Conservation (phyloP, 176 grass and related monocot genomes). For the Oryza punctata region DNA sequence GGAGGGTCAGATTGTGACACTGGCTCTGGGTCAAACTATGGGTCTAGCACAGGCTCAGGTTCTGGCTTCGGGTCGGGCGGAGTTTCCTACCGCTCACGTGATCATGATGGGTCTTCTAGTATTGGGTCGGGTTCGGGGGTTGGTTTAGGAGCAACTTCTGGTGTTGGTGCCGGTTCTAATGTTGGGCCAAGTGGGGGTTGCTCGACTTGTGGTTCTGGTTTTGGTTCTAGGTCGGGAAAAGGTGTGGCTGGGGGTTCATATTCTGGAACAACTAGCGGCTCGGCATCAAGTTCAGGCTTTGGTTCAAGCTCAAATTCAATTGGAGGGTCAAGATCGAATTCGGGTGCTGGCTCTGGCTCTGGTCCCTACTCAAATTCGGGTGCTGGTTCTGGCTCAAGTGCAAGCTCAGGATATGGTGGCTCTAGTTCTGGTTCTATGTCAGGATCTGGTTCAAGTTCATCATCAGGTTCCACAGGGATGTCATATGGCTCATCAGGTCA, state of each 20-base stretch:
- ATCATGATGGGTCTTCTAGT: background rate
- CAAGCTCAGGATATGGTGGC: too few species aligned
- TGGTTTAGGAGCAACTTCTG: background rate
- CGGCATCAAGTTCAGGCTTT: too few species aligned
- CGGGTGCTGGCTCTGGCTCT: too few species aligned
- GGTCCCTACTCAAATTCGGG: too few species aligned
- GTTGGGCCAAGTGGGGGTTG: slow-evolving; percentile 22
- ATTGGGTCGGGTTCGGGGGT: background rate
- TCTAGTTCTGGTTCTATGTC: background rate
- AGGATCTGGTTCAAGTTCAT: background rate
- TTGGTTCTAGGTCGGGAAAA: background rate
- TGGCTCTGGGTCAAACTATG: slow-evolving; percentile 2
- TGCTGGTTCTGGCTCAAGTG: too few species aligned
- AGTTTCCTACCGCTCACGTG: slow-evolving; percentile 15
- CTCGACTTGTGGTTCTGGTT: slow-evolving; percentile 6
- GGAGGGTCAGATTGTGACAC: slow-evolving; percentile 28
- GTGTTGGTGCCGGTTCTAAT: background rate
- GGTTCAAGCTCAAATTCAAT: too few species aligned
- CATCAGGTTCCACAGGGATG: slow-evolving; percentile 10
- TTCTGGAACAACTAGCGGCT: background rate
- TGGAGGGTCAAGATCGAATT: too few species aligned
- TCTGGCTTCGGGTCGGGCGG: background rate
- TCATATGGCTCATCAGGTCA: slow-evolving; percentile 50
- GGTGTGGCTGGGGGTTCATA: background rate
- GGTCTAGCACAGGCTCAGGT: slow-evolving; percentile 16